phyloP scores from a whole-genome alignment of 2,329 filamentous ascomycete genomes.

The Fusarium foetens region DNA sequence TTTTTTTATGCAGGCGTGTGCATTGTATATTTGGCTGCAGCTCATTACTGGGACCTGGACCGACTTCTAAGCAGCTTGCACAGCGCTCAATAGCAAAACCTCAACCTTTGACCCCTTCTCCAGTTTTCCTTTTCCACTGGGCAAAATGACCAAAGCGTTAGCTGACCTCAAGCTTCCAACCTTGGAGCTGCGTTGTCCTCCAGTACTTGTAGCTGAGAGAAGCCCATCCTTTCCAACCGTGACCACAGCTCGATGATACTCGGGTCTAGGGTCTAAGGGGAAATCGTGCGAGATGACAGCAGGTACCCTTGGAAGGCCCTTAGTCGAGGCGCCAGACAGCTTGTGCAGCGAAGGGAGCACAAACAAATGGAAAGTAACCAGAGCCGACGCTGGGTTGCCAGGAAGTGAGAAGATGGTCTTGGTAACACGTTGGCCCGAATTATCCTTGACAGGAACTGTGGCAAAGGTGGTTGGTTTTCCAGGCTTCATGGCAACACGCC shows the following conservation, averaged over 20 bases:
- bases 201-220: slow-evolving; percentile 82
- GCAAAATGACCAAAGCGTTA: slow-evolving; percentile 85
- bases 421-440: slow-evolving; percentile 64
- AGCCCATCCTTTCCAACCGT: slow-evolving; percentile 71
- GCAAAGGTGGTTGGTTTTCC: slow-evolving; percentile 98
- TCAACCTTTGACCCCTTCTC: slow-evolving; percentile 77
- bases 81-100: slow-evolving; percentile 78
- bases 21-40: slow-evolving; percentile 34
- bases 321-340: slow-evolving; percentile 72
- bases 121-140: slow-evolving; percentile 70
- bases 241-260: slow-evolving; percentile 90
- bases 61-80: slow-evolving; percentile 44
- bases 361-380: slow-evolving; percentile 95
- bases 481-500: slow-evolving; percentile 96
- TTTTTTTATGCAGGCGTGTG: slow-evolving; percentile 24
- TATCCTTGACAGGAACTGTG: slow-evolving; percentile 76
- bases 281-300: slow-evolving; percentile 80
- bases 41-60: slow-evolving; percentile 19
- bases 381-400: slow-evolving; percentile 91
- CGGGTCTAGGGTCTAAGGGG: slow-evolving; percentile 78
- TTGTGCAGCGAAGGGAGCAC: slow-evolving; percentile 88
- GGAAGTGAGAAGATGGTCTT: slow-evolving; percentile 90
- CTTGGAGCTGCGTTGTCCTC: slow-evolving; percentile 86
- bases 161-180: slow-evolving; percentile 90
- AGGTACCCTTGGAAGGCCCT: slow-evolving; percentile 76